phyloP scores from a whole-genome alignment of 2,329 filamentous ascomycete genomes.

The Conoideocrella luteorostrata region DNA sequence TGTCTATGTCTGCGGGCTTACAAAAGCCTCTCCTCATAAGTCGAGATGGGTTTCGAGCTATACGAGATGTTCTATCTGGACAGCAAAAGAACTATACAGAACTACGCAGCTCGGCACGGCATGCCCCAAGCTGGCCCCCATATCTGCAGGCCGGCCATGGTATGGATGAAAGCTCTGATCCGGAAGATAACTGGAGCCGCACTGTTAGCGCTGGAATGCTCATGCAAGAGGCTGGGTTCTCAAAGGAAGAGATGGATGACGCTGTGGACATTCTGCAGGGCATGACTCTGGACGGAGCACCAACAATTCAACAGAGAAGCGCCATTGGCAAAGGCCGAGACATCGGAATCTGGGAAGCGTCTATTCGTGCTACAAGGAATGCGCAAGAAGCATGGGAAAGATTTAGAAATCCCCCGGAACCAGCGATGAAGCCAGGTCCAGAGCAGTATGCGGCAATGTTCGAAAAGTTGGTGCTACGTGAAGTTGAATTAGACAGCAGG shows the following conservation, averaged over 20 bases:
- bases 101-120: slow-evolving; percentile 38
- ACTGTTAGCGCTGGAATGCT: slow-evolving; percentile 46
- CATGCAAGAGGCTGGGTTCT: slow-evolving; percentile 52
- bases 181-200: slow-evolving; percentile 47
- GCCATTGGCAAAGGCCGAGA: slow-evolving; percentile 13
- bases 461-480: slow-evolving; percentile 40
- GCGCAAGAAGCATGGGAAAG: slow-evolving; percentile 54
- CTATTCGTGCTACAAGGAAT: slow-evolving; percentile 53
- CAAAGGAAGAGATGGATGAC: slow-evolving; percentile 37
- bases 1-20: slow-evolving; percentile 44
- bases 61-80: slow-evolving; percentile 47
- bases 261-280: slow-evolving; percentile 49
- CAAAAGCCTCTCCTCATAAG: slow-evolving; percentile 45
- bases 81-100: slow-evolving; percentile 48
- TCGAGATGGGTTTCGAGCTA: slow-evolving; percentile 45
- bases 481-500: slow-evolving; percentile 18
- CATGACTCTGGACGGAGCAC: slow-evolving; percentile 40
- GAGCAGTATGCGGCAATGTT: slow-evolving; percentile 56
- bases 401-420: slow-evolving; percentile 32
- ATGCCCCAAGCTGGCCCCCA: slow-evolving; percentile 53
- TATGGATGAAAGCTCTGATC: slow-evolving; percentile 47
- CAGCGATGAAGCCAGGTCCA: slow-evolving; percentile 27
- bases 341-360: slow-evolving; percentile 45
- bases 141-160: slow-evolving; percentile 52
- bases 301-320: slow-evolving; percentile 47